Percentiles rank a stretch among this genome's conserved stretches.
Evolutionary conservation across 495 filamentous ascomycete genomes (phyloP).

Genomic region (Halenospora varia): DNA sequence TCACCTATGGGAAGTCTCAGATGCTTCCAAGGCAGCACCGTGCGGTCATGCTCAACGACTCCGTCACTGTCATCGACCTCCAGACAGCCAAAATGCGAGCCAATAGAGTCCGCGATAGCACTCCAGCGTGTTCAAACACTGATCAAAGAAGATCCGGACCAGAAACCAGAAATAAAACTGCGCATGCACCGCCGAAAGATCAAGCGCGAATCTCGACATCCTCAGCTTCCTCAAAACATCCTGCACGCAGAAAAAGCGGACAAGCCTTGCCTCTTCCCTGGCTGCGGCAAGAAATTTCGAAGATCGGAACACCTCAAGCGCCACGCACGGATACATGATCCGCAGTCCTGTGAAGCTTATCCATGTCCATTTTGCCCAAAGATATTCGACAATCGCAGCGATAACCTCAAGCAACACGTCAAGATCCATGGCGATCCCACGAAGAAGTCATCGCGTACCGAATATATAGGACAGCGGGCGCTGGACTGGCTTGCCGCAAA

Average conservation of each 20-base stretch:
- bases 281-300: constrained; percentile 43
- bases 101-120: background rate
- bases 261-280: constrained; percentile 23
- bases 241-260: constrained; percentile 2
- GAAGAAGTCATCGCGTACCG: constrained; percentile 14
- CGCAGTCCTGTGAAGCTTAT: constrained; percentile 7
- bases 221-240: constrained; percentile 7
- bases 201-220: constrained; percentile 14
- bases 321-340: constrained; percentile 47
- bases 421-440: constrained; percentile 30
- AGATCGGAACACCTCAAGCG: constrained; percentile 62
- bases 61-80: background rate
- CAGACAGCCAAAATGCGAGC: background rate
- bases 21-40: too few relatives aligned
- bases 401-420: constrained; percentile 37
- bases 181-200: constrained; percentile 25
- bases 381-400: constrained; percentile 25
- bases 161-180: too few relatives aligned
- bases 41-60: background rate
- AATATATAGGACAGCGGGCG: too few relatives aligned
- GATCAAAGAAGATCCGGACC: background rate
- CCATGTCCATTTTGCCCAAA: constrained; percentile 30
- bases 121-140: background rate
- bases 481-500: too few relatives aligned
- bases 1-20: background rate